These are phyloP conservation scores for Paraurostyla sp. DNA, from an alignment of 73 alveolate genomes.

Conservation along the genomic window DNA sequence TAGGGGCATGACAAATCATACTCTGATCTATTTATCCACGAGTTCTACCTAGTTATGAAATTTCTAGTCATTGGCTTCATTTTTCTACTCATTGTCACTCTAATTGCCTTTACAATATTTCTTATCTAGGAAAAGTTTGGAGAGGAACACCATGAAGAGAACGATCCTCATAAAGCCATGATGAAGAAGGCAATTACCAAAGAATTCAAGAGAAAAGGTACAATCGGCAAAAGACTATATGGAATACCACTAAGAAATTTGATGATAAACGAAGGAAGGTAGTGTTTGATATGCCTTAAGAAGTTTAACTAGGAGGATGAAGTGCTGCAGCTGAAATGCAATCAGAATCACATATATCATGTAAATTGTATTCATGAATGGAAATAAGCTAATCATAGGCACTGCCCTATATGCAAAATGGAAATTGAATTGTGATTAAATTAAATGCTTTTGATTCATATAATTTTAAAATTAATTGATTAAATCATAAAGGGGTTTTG, in stretches of 20 bases:
- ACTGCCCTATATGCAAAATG: conserved; percentile 6
- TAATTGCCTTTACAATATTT: not conserved
- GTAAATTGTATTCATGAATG: not conserved
- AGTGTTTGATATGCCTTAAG: not conserved
- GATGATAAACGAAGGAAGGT: not conserved
- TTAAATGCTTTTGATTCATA: too few relatives aligned
- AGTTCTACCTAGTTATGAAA: not conserved
- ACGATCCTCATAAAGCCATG: not conserved
- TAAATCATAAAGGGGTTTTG: too few relatives aligned
- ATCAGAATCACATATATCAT: not conserved
- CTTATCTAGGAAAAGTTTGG: not conserved
- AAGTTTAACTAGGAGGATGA: not conserved
- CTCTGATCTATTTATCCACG: not conserved
- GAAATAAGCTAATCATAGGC: not conserved
- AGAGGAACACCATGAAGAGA: not conserved
- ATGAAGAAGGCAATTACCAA: not conserved
- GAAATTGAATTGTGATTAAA: too few relatives aligned
- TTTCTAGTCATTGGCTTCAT: not conserved
- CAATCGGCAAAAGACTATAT: not conserved
- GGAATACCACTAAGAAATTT: not conserved
- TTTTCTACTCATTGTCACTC: not conserved
- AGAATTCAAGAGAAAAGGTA: not conserved
- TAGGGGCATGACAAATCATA: not conserved
- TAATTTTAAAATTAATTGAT: too few relatives aligned
- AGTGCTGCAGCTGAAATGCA: not conserved